Base-by-base conservation (phyloP, 225 moss, liverwort and hornwort genomes). In the Straminergon stramineum region DNA sequence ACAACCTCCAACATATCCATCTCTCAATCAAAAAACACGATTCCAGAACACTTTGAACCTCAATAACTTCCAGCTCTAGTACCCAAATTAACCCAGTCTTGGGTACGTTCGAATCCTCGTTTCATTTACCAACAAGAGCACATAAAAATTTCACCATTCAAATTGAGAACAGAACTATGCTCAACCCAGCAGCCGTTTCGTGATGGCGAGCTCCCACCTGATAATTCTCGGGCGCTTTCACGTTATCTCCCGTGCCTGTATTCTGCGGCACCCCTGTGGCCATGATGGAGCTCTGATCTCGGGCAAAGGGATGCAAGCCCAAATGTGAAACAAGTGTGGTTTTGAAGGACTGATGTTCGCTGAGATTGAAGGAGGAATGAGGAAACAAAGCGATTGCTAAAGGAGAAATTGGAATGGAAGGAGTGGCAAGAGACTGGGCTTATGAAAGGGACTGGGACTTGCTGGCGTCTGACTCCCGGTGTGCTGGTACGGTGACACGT, bases 171-270 rank as follows among this genome's bases (percentile, higher is more conserved):
- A 28, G 13, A 21, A 55, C 17, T 28, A n/a, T 4, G 27, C 65
- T 34, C 65, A 37, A 32, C 15, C 8, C 62, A 64, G 82, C 1
- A 15, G 8, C 53, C 5, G 8, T 11, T 34, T 17, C 65, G 37
- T 26, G 14, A 69, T 7, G 9, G 24, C 48, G 43, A 61, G 43
- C 43, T 73, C 74, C 26, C 17, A 90, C 93, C 91, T 93, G 93
- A 70, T 56, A 64, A 15, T 51, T 85, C 61, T 93, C 91, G 13
- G 93, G 93, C 20, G 93, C 91, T 67, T 93, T 89, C 88, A 93
- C 88, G 35, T 93, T 91, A 75, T 93, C 91, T 58, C 91, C 93
- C 53, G 93, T 87, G 28, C 91, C 91, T 41, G 91, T 85, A 32
- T 87, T 93, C 88, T 83, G 73, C 82, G 91, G 84, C 75, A 75